Evolutionary conservation across 129 eudicot species (phyloP), one percentile per base, ranked within the genome.

Genomic region (Heracleum sosnowskyi): DNA sequence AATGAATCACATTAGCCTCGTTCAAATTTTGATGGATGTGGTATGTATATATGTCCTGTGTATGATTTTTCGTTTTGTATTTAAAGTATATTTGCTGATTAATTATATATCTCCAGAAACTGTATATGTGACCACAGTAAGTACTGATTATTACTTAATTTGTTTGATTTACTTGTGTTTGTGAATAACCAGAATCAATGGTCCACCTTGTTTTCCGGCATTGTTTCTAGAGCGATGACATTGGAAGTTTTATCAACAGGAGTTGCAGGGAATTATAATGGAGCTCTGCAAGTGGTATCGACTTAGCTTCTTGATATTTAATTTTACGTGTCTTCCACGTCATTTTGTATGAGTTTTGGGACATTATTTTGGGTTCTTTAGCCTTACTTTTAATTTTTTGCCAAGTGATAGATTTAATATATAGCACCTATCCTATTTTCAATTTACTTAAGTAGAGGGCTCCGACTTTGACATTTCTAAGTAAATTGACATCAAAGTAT

Each of bases 161-260:
- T 66, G 24, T 66, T 36, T 35, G 11, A 35, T 34, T 35, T 35
- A 31, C 40, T 69, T 69, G 10, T 26, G 17, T 11, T 28, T 44
- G 18, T 44, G 33, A 12, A 55, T 60, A 20, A 79, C 66, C 82
- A 91, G 97, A 81, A 83, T 81, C 89, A 89, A 51, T 91, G 91
- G 91, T 47, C 86, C 51, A 84, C 80, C 28, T 77, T 91, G 78
- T 91, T 91, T 79, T 81, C 95, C 6, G 80, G 88, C 45, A 87
- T 91, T 73, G 91, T 91, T 64, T 87, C 92, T 70, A 87, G 92
- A 73, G 91, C 92, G 42, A 73, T 84, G 62, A 86, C 85, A 17
- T 76, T 87, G 39, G 97, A 91, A 47, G 88, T 91, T n/a, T 76
- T 91, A 75, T 89, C 95, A 72, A 79, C 88, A 12, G 97, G 97